Evolutionary conservation across 129 eudicot genomes (phyloP).

Genomic region (Logfia minima): DNA sequence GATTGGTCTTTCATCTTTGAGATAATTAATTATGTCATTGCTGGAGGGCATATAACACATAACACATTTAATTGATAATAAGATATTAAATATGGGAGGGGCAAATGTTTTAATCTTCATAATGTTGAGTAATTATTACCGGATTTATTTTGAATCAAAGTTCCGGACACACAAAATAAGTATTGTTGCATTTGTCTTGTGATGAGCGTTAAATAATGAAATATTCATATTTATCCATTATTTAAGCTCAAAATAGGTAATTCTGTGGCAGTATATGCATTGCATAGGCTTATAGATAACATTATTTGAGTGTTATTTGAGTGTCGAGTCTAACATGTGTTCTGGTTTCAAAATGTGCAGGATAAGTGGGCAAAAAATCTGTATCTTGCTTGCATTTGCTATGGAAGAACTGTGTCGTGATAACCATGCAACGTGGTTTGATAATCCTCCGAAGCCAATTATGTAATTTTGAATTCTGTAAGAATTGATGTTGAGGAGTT

Average conservation of each 20-base stretch:
- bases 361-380: conserved; percentile 44
- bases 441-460: conserved; percentile 15
- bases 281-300: background rate
- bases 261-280: background rate
- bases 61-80: background rate
- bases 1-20: background rate
- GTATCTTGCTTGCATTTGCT: conserved; percentile 41
- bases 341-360: conserved; percentile 23
- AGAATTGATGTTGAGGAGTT: conserved; percentile 17
- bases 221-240: background rate
- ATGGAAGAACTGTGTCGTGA: conserved; percentile 45
- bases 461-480: conserved; percentile 14
- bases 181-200: background rate
- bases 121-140: background rate
- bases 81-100: background rate
- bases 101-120: background rate
- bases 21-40: background rate
- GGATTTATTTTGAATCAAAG: background rate
- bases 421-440: conserved; percentile 20
- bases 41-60: background rate
- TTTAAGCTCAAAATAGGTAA: background rate
- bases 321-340: background rate
- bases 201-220: background rate
- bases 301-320: background rate
- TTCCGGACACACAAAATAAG: background rate